Percentiles rank a stretch among this genome's conserved stretches.
These are phyloP conservation scores for Pichia sp. DNA, from an alignment of 1,139 yeast species.

Conservation along the genomic window DNA sequence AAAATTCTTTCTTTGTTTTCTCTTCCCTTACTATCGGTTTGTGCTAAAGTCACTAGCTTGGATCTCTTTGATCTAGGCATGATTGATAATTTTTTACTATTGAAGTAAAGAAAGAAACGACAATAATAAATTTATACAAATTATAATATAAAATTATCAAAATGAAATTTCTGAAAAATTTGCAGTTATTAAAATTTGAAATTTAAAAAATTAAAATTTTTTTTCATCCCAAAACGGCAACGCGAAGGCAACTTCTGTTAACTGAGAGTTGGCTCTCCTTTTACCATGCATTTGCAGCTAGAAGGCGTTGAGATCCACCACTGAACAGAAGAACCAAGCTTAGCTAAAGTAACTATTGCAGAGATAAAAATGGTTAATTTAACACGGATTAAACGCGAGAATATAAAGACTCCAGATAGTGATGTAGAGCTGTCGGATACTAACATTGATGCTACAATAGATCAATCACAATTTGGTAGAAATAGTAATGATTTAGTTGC, in stretches of 20 bases:
- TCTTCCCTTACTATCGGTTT: conserved; percentile 91
- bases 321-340: neutral
- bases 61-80: conserved; percentile 96
- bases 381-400: neutral
- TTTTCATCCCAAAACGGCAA: neutral
- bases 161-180: neutral
- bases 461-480: neutral
- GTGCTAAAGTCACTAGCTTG: conserved; percentile 88
- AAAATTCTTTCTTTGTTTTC: conserved; percentile 88
- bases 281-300: neutral
- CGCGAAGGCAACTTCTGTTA: neutral
- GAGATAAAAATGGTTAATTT: neutral
- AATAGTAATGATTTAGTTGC: neutral
- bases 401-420: neutral
- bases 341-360: neutral
- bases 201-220: neutral
- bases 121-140: neutral
- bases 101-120: neutral
- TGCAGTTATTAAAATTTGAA: neutral
- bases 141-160: neutral
- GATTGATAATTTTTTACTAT: neutral
- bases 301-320: neutral
- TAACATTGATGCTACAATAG: neutral
- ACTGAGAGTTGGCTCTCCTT: neutral
- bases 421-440: conserved; percentile 9